Evolutionary conservation across 345 rosid species (phyloP).

Genomic region (Ricinus communis): DNA sequence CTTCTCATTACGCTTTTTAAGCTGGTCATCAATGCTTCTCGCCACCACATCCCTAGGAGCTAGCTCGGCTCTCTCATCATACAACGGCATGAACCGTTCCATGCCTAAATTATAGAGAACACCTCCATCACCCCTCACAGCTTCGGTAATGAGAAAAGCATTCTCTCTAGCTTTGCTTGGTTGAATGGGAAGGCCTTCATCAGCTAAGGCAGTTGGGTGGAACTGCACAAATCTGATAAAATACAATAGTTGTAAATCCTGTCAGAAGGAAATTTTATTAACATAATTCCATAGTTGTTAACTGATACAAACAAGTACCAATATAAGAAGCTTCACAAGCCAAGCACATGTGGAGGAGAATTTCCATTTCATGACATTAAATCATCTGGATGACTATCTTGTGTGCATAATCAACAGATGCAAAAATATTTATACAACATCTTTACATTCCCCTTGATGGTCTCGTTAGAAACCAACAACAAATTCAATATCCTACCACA

Average conservation of each 20-base stretch:
- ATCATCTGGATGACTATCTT: background rate
- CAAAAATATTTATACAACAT: background rate
- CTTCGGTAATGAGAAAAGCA: slow-evolving; percentile 90
- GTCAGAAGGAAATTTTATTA: slow-evolving; percentile 8
- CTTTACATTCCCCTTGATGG: background rate
- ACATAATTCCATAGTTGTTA: background rate
- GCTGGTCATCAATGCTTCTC: slow-evolving; percentile 93
- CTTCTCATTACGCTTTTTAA: slow-evolving; percentile 67
- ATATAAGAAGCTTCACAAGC: background rate
- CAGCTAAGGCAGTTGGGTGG: slow-evolving; percentile 98
- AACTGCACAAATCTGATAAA: slow-evolving; percentile 86
- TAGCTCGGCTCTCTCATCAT: slow-evolving; percentile 89
- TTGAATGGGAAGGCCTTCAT: slow-evolving; percentile 84
- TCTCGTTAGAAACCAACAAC: background rate
- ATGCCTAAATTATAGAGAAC: slow-evolving; percentile 72
- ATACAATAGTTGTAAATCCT: slow-evolving; percentile 3
- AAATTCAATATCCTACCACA: background rate
- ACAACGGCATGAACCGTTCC: slow-evolving; percentile 89
- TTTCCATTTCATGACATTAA: background rate
- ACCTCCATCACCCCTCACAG: slow-evolving; percentile 94
- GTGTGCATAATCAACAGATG: background rate
- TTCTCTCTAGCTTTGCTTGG: slow-evolving; percentile 64
- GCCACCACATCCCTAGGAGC: slow-evolving; percentile 99
- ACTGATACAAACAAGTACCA: background rate
- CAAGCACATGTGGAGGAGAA: background rate